Evolutionary conservation across 495 filamentous ascomycete genomes (phyloP).

Genomic region (Penicillium crystallinum): DNA sequence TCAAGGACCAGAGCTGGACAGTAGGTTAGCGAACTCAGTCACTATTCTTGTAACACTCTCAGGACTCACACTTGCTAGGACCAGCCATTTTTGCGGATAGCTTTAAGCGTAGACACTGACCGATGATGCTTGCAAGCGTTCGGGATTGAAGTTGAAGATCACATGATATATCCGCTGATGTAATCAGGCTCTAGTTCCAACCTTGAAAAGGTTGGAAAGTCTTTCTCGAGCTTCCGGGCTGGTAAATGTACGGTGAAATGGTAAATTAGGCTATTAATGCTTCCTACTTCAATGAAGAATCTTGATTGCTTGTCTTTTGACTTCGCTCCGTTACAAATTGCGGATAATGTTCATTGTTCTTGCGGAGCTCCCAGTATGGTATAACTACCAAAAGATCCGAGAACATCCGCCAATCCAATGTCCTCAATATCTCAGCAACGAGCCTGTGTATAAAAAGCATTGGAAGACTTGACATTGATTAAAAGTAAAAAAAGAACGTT

Average conservation of each 20-base stretch:
- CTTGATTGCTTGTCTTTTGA: too few species aligned
- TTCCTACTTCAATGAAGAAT: too few species aligned
- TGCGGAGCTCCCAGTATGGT: too few species aligned
- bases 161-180: constrained; percentile 9
- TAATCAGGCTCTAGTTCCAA: neutral
- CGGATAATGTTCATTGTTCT: neutral
- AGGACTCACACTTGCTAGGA: constrained; percentile 44
- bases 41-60: neutral
- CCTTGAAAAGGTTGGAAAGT: too few species aligned
- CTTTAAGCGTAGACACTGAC: constrained; percentile 13
- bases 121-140: neutral
- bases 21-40: constrained; percentile 3
- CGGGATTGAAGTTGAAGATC: constrained; percentile 11
- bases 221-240: too few species aligned
- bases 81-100: constrained; percentile 40
- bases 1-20: constrained; percentile 57
- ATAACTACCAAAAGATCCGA: too few species aligned
- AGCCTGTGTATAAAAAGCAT: neutral
- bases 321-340: too few species aligned
- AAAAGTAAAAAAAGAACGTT: too few species aligned
- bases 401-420: constrained; percentile 1
- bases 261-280: too few species aligned
- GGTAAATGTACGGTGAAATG: too few species aligned
- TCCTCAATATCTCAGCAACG: neutral
- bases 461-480: neutral